Percentiles rank a stretch among this genome's conserved stretches.
Evolutionary conservation across 495 filamentous ascomycete species (phyloP).

Genomic region (Penicillium waksmanii): DNA sequence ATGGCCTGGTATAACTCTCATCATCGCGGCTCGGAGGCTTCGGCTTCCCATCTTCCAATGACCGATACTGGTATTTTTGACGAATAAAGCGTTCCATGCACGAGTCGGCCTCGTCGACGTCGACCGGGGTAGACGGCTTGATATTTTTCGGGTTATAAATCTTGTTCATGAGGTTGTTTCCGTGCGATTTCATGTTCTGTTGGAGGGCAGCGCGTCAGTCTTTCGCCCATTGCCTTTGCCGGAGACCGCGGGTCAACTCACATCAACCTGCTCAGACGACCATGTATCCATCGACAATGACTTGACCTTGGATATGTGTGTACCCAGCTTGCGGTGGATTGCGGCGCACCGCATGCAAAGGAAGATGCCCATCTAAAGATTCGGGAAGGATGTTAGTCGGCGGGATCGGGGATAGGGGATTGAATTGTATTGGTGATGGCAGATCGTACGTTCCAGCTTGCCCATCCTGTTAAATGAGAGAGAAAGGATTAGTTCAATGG

Average conservation of each 20-base stretch:
- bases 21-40: slow-evolving; percentile 50
- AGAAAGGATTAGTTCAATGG: background rate
- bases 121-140: slow-evolving; percentile 80
- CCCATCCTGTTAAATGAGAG: slow-evolving; percentile 70
- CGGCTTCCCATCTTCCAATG: slow-evolving; percentile 56
- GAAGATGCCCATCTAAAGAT: slow-evolving; percentile 83
- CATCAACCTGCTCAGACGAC: slow-evolving; percentile 94
- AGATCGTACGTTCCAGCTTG: slow-evolving; percentile 90
- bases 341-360: slow-evolving; percentile 97
- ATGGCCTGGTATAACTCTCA: slow-evolving; percentile 34
- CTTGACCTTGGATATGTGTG: slow-evolving; percentile 97
- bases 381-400: background rate
- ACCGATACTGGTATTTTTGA: slow-evolving; percentile 81
- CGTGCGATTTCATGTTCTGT: slow-evolving; percentile 89
- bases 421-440: background rate
- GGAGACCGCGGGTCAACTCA: slow-evolving; percentile 41
- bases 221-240: background rate
- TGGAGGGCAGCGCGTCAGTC: slow-evolving; percentile 2
- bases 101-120: slow-evolving; percentile 87
- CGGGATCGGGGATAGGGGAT: slow-evolving; percentile 1
- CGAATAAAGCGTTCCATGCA: slow-evolving; percentile 94
- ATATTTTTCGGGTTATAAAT: slow-evolving; percentile 83
- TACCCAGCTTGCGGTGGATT: slow-evolving; percentile 94
- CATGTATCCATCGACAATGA: slow-evolving; percentile 97
- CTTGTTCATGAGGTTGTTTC: slow-evolving; percentile 83